A percentile compares a stretch with the other conserved stretches of the same genome.
Conservation (phyloP, 768 basidiomycete species). For the Psilocybe subaeruginosa region DNA sequence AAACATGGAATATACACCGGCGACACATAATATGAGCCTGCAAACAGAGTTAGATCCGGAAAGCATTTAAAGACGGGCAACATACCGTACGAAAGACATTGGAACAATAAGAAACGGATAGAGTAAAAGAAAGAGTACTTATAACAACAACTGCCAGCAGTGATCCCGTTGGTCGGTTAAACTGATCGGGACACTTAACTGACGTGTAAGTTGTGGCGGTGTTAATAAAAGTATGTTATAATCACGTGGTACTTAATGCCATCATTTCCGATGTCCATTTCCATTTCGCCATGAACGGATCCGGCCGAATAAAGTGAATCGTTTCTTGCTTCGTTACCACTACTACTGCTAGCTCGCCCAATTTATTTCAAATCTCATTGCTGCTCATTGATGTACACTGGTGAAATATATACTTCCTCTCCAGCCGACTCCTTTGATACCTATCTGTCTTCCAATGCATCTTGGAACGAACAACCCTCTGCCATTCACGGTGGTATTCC, state of each 20-base stretch:
- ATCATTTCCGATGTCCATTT: neutral
- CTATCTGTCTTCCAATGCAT: conserved; percentile 11
- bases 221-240: neutral
- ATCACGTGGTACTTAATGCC: neutral
- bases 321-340: conserved; percentile 22
- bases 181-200: conserved; percentile 11
- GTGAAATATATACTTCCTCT: conserved; percentile 14
- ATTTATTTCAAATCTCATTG: conserved; percentile 5
- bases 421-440: conserved; percentile 9
- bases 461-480: conserved; percentile 11
- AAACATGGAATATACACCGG: conserved; percentile 94
- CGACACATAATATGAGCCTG: conserved; percentile 76
- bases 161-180: conserved; percentile 10
- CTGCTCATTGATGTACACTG: conserved; percentile 28
- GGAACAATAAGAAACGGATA: conserved; percentile 9
- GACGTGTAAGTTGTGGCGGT: conserved; percentile 21
- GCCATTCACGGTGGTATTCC: neutral
- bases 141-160: conserved; percentile 10
- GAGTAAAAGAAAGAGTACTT: neutral
- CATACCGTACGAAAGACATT: conserved; percentile 35
- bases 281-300: conserved; percentile 13
- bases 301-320: conserved; percentile 17
- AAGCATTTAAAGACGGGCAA: neutral
- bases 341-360: conserved; percentile 2
- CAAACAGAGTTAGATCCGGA: neutral